A percentile compares a stretch with the other conserved stretches of the same genome.
Evolutionary conservation across 106 monocot genomes (phyloP).

Genomic region (Agapanthus africanus): DNA sequence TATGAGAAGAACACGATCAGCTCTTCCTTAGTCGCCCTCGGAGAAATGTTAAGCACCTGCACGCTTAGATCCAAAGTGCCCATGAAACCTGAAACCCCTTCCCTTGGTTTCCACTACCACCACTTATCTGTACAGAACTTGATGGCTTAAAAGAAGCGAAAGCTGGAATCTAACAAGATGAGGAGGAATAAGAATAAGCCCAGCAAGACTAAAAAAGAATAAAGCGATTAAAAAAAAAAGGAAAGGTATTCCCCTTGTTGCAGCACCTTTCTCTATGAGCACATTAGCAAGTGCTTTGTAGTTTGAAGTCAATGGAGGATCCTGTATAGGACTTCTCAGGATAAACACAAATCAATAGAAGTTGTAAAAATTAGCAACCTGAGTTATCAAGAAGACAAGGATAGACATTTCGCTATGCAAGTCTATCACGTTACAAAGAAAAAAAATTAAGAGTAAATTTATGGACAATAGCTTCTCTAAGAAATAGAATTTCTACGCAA

Average conservation of each 20-base stretch:
- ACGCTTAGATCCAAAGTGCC: slow-evolving; percentile 35
- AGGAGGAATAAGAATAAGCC: slow-evolving; percentile 6
- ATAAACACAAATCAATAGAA: background rate
- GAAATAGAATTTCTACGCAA: background rate
- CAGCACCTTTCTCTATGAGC: background rate
- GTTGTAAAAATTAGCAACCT: background rate
- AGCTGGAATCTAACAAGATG: slow-evolving; percentile 16
- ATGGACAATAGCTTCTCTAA: background rate
- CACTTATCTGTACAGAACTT: background rate
- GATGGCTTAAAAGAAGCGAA: background rate
- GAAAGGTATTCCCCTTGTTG: background rate
- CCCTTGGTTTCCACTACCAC: background rate
- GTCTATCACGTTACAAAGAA: background rate
- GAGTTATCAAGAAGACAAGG: background rate
- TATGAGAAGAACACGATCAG: slow-evolving; percentile 51
- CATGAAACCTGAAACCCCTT: slow-evolving; percentile 12
- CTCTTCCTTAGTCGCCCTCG: slow-evolving; percentile 30
- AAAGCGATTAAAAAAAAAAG: too few relatives aligned
- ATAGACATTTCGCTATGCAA: background rate
- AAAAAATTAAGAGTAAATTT: background rate
- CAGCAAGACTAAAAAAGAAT: background rate
- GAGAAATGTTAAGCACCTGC: slow-evolving; percentile 41
- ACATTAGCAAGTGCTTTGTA: background rate
- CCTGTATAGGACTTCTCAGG: background rate
- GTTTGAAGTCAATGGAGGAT: too few relatives aligned